Conservation (phyloP, 495 filamentous ascomycete genomes). For the Penicillium canescens region DNA sequence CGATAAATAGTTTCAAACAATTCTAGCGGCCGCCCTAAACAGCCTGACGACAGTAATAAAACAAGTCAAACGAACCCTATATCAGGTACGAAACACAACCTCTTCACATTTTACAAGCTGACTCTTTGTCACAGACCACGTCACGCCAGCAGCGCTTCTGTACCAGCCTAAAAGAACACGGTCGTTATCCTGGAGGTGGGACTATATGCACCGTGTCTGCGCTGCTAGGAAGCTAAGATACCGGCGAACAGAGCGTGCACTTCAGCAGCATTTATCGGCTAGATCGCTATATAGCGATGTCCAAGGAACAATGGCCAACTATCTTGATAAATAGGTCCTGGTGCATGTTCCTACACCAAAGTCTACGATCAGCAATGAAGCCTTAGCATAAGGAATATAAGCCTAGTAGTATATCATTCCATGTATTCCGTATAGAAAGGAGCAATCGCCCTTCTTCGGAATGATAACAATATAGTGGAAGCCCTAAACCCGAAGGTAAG, state of each 20-base stretch:
- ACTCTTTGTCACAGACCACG: background rate
- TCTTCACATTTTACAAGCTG: background rate
- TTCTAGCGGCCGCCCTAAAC: background rate
- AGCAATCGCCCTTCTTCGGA: too few relatives aligned
- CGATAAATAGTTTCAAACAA: background rate
- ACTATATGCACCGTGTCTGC: conserved; percentile 1
- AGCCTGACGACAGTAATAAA: background rate
- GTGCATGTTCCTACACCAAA: background rate
- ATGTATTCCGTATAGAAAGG: too few relatives aligned
- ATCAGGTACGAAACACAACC: background rate
- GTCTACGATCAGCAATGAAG: background rate
- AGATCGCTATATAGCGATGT: background rate
- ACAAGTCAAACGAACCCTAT: background rate
- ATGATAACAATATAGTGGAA: too few relatives aligned
- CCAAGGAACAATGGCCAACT: background rate
- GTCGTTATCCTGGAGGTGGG: background rate
- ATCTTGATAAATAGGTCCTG: background rate
- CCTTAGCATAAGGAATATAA: background rate
- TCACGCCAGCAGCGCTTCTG: background rate
- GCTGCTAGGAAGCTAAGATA: background rate
- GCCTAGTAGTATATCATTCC: too few relatives aligned
- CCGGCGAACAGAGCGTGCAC: background rate
- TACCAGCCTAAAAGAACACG: background rate
- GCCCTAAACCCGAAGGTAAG: too few relatives aligned
- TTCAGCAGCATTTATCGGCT: background rate